Conservation (phyloP, 495 filamentous ascomycete species). For the Aspergillus saccharolyticus region DNA sequence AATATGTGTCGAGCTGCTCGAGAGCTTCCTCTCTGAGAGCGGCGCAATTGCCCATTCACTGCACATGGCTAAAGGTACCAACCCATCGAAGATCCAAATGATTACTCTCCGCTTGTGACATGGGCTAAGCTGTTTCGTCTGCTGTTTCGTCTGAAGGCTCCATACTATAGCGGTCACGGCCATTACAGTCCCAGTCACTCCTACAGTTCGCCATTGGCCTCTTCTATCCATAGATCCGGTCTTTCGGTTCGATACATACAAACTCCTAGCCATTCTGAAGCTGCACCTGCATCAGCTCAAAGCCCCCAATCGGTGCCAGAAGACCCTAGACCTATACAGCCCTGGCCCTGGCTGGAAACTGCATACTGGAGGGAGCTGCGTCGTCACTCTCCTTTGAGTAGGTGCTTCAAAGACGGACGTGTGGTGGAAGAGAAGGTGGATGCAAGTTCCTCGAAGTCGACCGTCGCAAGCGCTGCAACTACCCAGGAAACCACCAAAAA, state of each 20-base stretch:
- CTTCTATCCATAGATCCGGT: not conserved
- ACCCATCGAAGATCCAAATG: not conserved
- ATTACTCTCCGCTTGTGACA: not conserved
- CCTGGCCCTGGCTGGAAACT: not conserved
- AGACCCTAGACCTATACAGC: not conserved
- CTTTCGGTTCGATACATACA: not conserved
- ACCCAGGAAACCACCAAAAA: too few relatives aligned
- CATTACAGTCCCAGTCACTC: not conserved
- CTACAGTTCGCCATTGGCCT: not conserved
- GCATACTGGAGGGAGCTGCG: slow-evolving; percentile 16
- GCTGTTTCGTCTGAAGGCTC: not conserved
- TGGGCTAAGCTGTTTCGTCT: not conserved
- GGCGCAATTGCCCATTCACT: slow-evolving; percentile 23
- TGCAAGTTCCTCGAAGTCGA: not conserved
- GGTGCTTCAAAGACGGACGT: not conserved
- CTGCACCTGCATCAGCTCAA: not conserved
- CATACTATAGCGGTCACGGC: not conserved
- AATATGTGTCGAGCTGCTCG: slow-evolving; percentile 40
- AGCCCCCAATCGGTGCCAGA: not conserved
- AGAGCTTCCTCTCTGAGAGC: slow-evolving; percentile 37
- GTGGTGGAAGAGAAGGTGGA: not conserved
- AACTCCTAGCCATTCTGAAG: not conserved
- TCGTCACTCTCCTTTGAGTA: slow-evolving; percentile 16
- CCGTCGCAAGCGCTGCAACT: not conserved
- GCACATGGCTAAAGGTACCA: slow-evolving; percentile 27